Percentiles rank a stretch among this genome's conserved stretches.
These are phyloP conservation scores for Calonectria ilicicola DNA, from an alignment of 2,329 filamentous ascomycete species.

Conservation along the genomic window DNA sequence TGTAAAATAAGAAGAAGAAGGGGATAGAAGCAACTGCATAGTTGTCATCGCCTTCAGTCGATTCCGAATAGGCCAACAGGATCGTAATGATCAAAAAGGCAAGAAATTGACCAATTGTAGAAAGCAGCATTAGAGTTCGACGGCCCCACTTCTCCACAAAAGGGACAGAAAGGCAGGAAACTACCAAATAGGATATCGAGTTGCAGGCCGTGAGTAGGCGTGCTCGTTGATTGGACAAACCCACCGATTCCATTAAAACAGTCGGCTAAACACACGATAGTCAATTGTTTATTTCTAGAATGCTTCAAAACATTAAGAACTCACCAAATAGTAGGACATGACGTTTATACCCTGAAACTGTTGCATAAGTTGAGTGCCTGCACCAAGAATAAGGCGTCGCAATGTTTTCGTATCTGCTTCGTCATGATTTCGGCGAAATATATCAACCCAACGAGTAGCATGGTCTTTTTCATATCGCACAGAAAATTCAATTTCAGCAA, in stretches of 20 bases:
- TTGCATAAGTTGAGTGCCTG: conserved; percentile 27
- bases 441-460: conserved; percentile 1
- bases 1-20: conserved; percentile 35
- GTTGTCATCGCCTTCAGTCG: background rate
- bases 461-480: conserved; percentile 10
- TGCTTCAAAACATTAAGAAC: no score
- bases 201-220: conserved; percentile 63
- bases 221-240: conserved; percentile 59
- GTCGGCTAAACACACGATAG: conserved; percentile 47
- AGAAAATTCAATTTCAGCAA: conserved; percentile 8
- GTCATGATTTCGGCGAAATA: background rate
- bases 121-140: conserved; percentile 32
- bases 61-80: conserved; percentile 21
- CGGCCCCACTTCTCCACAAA: conserved; percentile 25
- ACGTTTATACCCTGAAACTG: conserved; percentile 31
- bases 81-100: conserved; percentile 33
- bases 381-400: conserved; percentile 22
- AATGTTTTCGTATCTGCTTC: conserved; percentile 16
- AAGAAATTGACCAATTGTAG: conserved; percentile 21
- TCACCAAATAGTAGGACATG: conserved; percentile 43
- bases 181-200: conserved; percentile 36
- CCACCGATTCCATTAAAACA: conserved; percentile 63
- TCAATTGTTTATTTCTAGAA: no score
- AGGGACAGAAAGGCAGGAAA: conserved; percentile 21
- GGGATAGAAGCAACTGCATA: conserved; percentile 18